A percentile compares a stretch with the other conserved stretches of the same genome.
These are phyloP conservation scores for Prunus persica DNA, from an alignment of 306 rosid genomes.

Conservation along the genomic window Prunus_persica_NCBIv2 NC_034012.1:3700001-3700500, in stretches of 20 bases:
- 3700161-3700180: too few relatives aligned
- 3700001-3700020: too few relatives aligned
- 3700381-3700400: background rate
- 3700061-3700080: too few relatives aligned
- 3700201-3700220: background rate
- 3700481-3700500: slow-evolving; percentile 7
- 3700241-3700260: background rate
- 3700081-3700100: too few relatives aligned
- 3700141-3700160: fast-evolving
- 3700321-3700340: background rate
- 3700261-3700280: background rate
- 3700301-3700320: background rate
- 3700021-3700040: too few relatives aligned
- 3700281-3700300: background rate
- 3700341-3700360: background rate
- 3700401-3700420: too few relatives aligned
- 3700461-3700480: slow-evolving; percentile 27
- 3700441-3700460: background rate
- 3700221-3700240: background rate
- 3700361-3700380: background rate
- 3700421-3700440: too few relatives aligned
- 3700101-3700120: fast-evolving
- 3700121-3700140: fast-evolving
- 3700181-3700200: background rate
- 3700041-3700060: too few relatives aligned